These are phyloP conservation scores for Salvia splendens DNA, from an alignment of 257 asterid genomes.

Conservation along the genomic window DNA sequence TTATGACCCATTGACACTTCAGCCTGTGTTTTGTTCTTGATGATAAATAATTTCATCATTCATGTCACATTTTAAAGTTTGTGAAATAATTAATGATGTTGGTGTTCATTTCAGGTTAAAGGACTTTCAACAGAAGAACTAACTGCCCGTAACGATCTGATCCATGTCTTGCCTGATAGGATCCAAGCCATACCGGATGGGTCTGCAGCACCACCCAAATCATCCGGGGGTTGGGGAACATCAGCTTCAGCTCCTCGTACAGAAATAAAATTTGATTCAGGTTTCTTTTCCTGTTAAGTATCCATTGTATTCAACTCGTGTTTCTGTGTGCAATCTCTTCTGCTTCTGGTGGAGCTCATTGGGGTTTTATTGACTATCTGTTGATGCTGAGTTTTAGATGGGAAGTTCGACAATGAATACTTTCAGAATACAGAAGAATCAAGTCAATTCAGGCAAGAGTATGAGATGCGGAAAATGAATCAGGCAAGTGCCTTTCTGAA, in stretches of 20 bases:
- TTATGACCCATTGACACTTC: slow-evolving; percentile 5
- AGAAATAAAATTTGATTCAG: slow-evolving; percentile 94
- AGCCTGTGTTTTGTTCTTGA: background rate
- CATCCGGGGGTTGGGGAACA: slow-evolving; percentile 85
- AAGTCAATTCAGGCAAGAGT: slow-evolving; percentile 86
- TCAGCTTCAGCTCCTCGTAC: slow-evolving; percentile 84
- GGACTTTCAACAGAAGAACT: slow-evolving; percentile 88
- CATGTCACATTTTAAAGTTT: background rate
- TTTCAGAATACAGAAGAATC: slow-evolving; percentile 95
- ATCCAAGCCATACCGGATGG: slow-evolving; percentile 97
- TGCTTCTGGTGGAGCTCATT: slow-evolving; percentile 7
- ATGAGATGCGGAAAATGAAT: slow-evolving; percentile 93
- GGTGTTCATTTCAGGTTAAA: slow-evolving; percentile 58
- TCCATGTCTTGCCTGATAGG: slow-evolving; percentile 86
- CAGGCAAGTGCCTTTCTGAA: slow-evolving; percentile 65
- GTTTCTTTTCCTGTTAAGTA: slow-evolving; percentile 36
- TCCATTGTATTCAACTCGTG: slow-evolving; percentile 2
- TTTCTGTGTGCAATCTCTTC: slow-evolving; percentile 11
- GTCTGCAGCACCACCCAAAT: slow-evolving; percentile 77
- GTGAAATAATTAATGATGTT: slow-evolving; percentile 11
- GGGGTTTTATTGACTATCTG: slow-evolving; percentile 33
- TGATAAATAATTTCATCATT: background rate
- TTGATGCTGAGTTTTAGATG: slow-evolving; percentile 58
- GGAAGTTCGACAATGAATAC: slow-evolving; percentile 81
- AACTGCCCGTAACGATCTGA: slow-evolving; percentile 86